These are phyloP conservation scores for Periglandula ipomoeae DNA, from an alignment of 2,329 filamentous ascomycete genomes.

Conservation along the genomic window DNA sequence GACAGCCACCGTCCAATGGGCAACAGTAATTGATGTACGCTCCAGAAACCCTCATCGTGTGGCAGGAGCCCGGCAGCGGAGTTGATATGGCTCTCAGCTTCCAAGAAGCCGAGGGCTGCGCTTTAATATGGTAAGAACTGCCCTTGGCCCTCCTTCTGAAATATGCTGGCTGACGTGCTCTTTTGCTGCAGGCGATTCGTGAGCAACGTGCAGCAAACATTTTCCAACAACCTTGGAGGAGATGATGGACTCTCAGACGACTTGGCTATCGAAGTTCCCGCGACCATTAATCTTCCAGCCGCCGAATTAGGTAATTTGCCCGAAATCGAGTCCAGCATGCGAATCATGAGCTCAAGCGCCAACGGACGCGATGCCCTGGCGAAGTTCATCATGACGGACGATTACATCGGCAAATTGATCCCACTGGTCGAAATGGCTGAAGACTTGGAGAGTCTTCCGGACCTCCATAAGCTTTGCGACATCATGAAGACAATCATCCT, in stretches of 20 bases:
- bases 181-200: conserved; percentile 69
- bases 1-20: conserved; percentile 7
- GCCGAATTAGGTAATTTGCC: conserved; percentile 74
- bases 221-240: conserved; percentile 39
- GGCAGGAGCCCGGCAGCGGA: conserved; percentile 77
- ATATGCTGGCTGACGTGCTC: conserved; percentile 1
- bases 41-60: conserved; percentile 91
- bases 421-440: conserved; percentile 83
- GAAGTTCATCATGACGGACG: conserved; percentile 76
- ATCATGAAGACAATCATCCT: conserved; percentile 97
- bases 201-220: conserved; percentile 69
- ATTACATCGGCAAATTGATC: conserved; percentile 81
- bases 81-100: conserved; percentile 98
- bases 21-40: neutral
- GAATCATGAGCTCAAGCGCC: conserved; percentile 64
- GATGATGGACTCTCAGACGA: conserved; percentile 90
- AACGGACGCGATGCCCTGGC: conserved; percentile 76
- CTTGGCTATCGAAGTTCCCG: conserved; percentile 60
- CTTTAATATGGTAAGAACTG: conserved; percentile 68
- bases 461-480: conserved; percentile 87
- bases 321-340: conserved; percentile 80
- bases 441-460: conserved; percentile 76
- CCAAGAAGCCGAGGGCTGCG: conserved; percentile 91
- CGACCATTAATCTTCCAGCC: conserved; percentile 63
- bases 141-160: conserved; percentile 4